Percentiles rank a stretch among this genome's conserved stretches.
These are phyloP conservation scores for Gossypium raimondii DNA, from an alignment of 345 rosid species.

Conservation along the genomic window DNA sequence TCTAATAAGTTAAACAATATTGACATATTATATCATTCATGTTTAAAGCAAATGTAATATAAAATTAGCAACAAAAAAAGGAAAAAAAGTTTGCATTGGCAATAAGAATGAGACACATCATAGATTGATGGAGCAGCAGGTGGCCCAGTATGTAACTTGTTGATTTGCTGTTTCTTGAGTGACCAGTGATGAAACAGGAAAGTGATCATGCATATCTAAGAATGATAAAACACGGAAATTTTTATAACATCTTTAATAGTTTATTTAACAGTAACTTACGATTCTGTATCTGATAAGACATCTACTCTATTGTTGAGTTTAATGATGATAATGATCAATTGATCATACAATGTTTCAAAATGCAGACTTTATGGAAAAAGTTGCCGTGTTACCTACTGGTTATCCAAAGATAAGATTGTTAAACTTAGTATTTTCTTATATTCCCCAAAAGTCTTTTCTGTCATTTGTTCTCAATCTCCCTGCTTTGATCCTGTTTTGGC, in stretches of 20 bases:
- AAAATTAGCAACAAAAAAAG: not conserved
- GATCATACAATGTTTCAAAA: not conserved
- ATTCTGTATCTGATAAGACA: slow-evolving; percentile 9
- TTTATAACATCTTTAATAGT: not conserved
- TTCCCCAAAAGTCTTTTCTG: too few relatives aligned
- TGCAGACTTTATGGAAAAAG: not conserved
- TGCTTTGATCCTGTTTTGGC: not conserved
- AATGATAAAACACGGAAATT: not conserved
- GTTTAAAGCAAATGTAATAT: too few relatives aligned
- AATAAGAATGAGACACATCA: not conserved
- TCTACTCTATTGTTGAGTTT: not conserved
- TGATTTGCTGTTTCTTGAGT: not conserved
- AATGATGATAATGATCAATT: slow-evolving; percentile 1
- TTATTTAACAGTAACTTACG: not conserved
- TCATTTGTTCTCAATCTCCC: not conserved
- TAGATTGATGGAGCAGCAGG: not conserved
- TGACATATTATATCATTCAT: too few relatives aligned
- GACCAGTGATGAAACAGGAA: slow-evolving; percentile 3
- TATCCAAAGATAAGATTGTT: not conserved
- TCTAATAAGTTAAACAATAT: too few relatives aligned
- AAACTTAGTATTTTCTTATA: not conserved
- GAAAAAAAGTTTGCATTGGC: too few relatives aligned
- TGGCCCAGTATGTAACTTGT: not conserved
- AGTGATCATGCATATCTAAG: not conserved
- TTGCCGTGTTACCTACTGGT: not conserved